phyloP scores from a whole-genome alignment of 306 rosid genomes.

The Rubus parviflorus region DNA sequence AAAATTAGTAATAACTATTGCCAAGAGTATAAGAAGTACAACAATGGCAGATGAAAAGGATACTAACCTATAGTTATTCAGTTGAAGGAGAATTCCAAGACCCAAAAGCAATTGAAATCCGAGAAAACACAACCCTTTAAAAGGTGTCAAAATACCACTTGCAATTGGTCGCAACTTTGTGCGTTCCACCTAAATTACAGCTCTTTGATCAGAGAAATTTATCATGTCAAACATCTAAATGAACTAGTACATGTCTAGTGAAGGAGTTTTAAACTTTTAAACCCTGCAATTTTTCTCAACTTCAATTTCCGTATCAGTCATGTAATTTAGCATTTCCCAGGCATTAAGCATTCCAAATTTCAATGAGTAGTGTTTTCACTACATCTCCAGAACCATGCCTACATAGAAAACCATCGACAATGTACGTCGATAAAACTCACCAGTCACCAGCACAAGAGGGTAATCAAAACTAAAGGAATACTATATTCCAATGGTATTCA shows the following conservation, averaged over 20 bases:
- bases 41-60: slow-evolving; percentile 10
- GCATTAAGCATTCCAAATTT: background rate
- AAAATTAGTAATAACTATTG: background rate
- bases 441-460: background rate
- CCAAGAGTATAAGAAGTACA: background rate
- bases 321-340: background rate
- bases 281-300: background rate
- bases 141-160: slow-evolving; percentile 82
- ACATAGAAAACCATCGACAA: background rate
- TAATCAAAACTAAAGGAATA: background rate
- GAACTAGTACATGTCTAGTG: background rate
- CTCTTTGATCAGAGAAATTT: background rate
- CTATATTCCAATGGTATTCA: background rate
- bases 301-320: background rate
- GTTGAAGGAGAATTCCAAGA: slow-evolving; percentile 82
- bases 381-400: background rate
- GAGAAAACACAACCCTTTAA: slow-evolving; percentile 82
- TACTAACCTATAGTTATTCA: slow-evolving; percentile 79
- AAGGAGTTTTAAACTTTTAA: background rate
- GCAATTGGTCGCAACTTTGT: slow-evolving; percentile 89
- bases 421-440: background rate
- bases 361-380: background rate
- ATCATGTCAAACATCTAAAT: background rate
- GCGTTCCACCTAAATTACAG: slow-evolving; percentile 77
- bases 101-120: slow-evolving; percentile 88